These are phyloP conservation scores for Yarrowia bubula DNA, from an alignment of 805 yeast species.

Conservation along the genomic window DNA sequence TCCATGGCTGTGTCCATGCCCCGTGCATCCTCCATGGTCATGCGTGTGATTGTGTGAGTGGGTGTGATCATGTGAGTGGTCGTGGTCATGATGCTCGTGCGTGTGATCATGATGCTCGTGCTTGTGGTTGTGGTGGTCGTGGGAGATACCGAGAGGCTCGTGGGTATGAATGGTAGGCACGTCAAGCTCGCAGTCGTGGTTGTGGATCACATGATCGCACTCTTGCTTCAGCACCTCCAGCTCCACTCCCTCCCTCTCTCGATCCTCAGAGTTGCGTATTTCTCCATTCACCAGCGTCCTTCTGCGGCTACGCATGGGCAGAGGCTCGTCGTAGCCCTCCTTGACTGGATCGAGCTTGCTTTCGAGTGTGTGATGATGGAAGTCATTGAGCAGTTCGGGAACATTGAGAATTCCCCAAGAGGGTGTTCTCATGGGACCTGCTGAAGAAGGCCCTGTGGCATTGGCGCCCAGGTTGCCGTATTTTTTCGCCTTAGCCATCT, in stretches of 20 bases:
- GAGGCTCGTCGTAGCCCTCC: conserved; percentile 15
- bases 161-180: neutral
- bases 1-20: neutral
- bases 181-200: neutral
- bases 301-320: conserved; percentile 14
- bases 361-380: conserved; percentile 22
- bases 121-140: neutral
- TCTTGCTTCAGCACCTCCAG: conserved; percentile 1
- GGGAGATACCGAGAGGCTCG: neutral
- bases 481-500: conserved; percentile 13
- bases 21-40: neutral
- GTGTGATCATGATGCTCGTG: conserved; percentile 9
- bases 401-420: conserved; percentile 26
- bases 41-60: neutral
- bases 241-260: neutral
- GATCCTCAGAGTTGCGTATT: neutral
- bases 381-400: conserved; percentile 21
- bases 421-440: conserved; percentile 17
- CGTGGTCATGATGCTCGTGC: neutral
- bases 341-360: conserved; percentile 16
- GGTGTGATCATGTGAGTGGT: neutral
- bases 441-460: neutral
- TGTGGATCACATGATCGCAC: conserved; percentile 1
- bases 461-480: conserved; percentile 10
- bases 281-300: conserved; percentile 7